Base-by-base conservation (phyloP, 768 basidiomycete genomes). In the Psilocybe subaeruginosa region DNA sequence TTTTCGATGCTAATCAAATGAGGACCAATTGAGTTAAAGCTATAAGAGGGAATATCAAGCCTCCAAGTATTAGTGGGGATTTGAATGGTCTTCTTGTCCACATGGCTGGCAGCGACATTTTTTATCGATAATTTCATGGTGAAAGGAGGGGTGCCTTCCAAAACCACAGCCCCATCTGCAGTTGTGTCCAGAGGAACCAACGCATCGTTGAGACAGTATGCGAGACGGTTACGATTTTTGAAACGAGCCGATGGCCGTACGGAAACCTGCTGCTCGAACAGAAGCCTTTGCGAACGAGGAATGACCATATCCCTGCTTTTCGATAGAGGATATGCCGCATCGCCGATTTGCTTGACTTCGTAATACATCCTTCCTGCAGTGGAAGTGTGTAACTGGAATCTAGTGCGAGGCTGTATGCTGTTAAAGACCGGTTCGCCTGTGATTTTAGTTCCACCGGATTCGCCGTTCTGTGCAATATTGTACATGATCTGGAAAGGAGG, bases 401-500 rank as follows among this genome's bases (percentile, higher is more conserved):
- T 85, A 3, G 91, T 90, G 45, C 84, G 83, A 8, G 86, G 81
- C 66, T 93, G 92, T 43, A 95, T 92, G 70, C 93, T 93, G 73
- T 88, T 93, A 77, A 95, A 90, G 1, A 85, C 87, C 1, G 90
- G 88, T 64, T 92, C 90, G 59, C 88, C 91, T 31, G 91, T 76
- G 50, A 93, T 80, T 62, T 80, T 85, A 1, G 86, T 90, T 5
- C 86, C 89, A 3, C 92, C 90, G 16, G 78, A 77, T 8, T 89
- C 90, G 56, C 78, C 82, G 54, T 88, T 82, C 70, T 85, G 83
- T 0, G 90, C 92, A 56, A 94, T 85, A 65, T 93, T 91, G 74
- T 96, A 97, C 83, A 85, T 89, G 63, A 97, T 88, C 71, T 97
- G 90, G 84, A 96, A 98, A 0, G 95, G 95, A n/a, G 93, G 88